Evolutionary conservation across 139 green algal genomes (phyloP), one percentile per base, ranked within the genome.

Genomic region (Eudorina sp.): DNA sequence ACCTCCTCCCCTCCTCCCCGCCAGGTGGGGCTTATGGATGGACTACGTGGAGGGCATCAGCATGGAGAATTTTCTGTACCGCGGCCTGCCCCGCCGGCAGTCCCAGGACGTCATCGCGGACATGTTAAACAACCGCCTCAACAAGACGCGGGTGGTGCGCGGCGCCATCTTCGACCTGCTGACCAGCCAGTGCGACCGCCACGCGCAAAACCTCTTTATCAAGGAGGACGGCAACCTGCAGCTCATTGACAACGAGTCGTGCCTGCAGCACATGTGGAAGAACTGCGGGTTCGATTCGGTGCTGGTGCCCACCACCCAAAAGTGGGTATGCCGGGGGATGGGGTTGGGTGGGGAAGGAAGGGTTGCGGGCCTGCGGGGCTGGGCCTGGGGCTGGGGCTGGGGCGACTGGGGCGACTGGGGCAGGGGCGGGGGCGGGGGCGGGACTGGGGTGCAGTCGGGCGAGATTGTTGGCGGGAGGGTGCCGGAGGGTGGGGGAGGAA

Each of bases 111-210:
- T 62, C 14, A 53, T 94, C 0, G 79, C 93, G 43, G 83, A 93
- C 43, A 27, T 92, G 16, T 16, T 95, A 36, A 76, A 93, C 51
- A 91, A 90, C 76, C 92, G 84, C 62, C 83, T 94, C 43, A 93
- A 94, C 81, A 90, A 84, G 41, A 92, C 75, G 16, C 92, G 92
- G 41, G 88, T 93, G 8, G 66, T 95, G 25, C 75, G 85, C 25
- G 90, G 77, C 25, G 91, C 93, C 8, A 76, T 93, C 9, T 96
- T 95, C 77, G 94, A 96, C 89, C 84, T 96, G 64, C 87, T 96
- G 7, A 94, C 92, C 43, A 89, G 70, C 38, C 89, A 95, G 80
- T 93, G 89, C 53, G 92, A 96, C 83, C 66, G 94, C 21, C 94
- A 96, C 84, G 80, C 86, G 1, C 88, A 92, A 45, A 94, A 94